Evolutionary conservation across 345 rosid species (phyloP).

Genomic region (Acer yangbiense): DNA sequence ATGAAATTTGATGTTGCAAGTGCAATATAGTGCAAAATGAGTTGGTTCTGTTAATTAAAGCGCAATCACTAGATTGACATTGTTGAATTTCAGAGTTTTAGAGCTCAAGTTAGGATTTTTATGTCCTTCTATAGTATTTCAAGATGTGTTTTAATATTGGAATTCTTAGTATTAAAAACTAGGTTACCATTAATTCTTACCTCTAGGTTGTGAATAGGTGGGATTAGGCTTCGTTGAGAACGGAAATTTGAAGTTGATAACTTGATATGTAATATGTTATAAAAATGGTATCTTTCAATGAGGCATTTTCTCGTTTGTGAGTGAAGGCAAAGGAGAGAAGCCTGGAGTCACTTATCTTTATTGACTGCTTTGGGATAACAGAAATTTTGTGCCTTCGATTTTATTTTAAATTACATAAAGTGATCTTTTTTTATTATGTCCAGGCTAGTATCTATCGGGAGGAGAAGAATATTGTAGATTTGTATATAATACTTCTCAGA

Average conservation of each 20-base stretch:
- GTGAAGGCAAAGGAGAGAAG: too few species aligned
- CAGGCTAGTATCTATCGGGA: conserved; percentile 82
- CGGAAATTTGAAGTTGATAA: too few species aligned
- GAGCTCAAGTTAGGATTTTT: neutral
- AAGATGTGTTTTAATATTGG: neutral
- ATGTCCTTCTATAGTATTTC: neutral
- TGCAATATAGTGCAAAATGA: neutral
- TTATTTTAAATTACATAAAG: neutral
- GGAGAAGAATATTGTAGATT: conserved; percentile 86
- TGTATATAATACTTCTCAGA: conserved; percentile 87
- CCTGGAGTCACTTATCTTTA: neutral
- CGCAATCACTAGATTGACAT: neutral
- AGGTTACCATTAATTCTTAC: neutral
- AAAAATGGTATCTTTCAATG: too few species aligned
- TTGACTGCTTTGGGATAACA: neutral
- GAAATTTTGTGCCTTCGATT: neutral
- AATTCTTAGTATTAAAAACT: neutral
- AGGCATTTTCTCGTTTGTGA: too few species aligned
- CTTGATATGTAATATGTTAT: too few species aligned
- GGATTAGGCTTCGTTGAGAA: too few species aligned
- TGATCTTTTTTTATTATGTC: neutral
- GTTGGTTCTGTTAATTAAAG: conserved; percentile 1
- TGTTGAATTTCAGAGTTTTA: neutral
- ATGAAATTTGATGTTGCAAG: neutral
- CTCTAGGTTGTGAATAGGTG: too few species aligned